Evolutionary conservation across 768 basidiomycete genomes (phyloP), one percentile per base, ranked within the genome.

Genomic region (Auricularia cornea): DNA sequence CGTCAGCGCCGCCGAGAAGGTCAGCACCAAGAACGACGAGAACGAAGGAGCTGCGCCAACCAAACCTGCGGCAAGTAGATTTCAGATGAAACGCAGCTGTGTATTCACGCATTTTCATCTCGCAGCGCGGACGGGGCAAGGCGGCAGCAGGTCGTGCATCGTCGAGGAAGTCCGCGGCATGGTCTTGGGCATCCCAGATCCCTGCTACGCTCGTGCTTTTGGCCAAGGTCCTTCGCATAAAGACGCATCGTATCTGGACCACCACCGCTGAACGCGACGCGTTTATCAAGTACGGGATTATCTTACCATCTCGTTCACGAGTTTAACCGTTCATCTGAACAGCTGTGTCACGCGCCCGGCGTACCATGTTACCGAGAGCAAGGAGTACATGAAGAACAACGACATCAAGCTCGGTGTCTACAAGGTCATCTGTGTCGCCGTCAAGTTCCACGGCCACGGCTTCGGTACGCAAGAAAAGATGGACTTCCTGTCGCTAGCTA

Each of bases 301-400:
- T 40, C 38, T 40, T 40, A 18, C 14, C 30, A 38, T 16, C 30
- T 23, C 62, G 35, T 54, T 12, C 30, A 41, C n/a, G n/a, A 56
- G n/a, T 54, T 26, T 57, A 41, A 26, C 62, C 30, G 60, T 68
- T 66, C 35, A 48, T 5, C 38, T 35, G 8, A 26, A n/a, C 59
- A 94, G 92, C 59, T 96, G 94, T 71, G 82, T 98, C 66, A 90
- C 91, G 4, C 85, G 87, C 54, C 92, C 95, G 0, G 91, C 89
- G 0, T 95, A 95, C 72, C 86, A 90, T 68, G 80, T 98, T 66
- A 84, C 86, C 32, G 93, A 98, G 73, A 87, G 80, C 68, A 94
- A 98, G 70, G 78, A 81, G 56, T 92, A 92, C 73, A 92, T 98
- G 89, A 98, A 98, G 75, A 75, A 73, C 30, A 72, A 80, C 29